These are phyloP conservation scores for Pseudodiploospora longispora DNA, from an alignment of 2,329 filamentous ascomycete species.

Conservation along the genomic window DNA sequence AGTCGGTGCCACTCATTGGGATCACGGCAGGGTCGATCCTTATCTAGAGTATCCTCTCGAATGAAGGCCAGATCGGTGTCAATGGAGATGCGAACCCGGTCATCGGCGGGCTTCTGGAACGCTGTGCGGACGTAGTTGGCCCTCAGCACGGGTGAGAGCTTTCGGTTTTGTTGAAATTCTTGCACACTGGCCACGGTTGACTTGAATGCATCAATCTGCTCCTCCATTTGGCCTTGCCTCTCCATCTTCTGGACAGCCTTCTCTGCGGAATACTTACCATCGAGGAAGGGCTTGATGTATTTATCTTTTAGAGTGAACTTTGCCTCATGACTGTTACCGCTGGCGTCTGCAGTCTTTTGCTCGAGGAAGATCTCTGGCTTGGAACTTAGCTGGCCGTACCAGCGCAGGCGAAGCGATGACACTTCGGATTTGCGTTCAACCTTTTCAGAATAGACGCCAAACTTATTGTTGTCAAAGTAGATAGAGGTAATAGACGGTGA, in stretches of 20 bases:
- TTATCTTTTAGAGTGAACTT: slow-evolving; percentile 88
- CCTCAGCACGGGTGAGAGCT: slow-evolving; percentile 75
- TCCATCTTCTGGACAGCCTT: slow-evolving; percentile 85
- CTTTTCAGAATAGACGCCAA: slow-evolving; percentile 80
- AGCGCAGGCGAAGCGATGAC: slow-evolving; percentile 76
- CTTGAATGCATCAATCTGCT: slow-evolving; percentile 62
- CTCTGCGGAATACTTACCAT: slow-evolving; percentile 84
- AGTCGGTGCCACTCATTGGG: slow-evolving; percentile 82
- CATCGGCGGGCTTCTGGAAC: slow-evolving; percentile 91
- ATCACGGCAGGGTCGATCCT: slow-evolving; percentile 78
- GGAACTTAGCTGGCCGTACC: slow-evolving; percentile 78
- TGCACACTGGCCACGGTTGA: slow-evolving; percentile 70
- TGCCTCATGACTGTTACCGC: slow-evolving; percentile 69
- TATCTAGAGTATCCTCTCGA: slow-evolving; percentile 66
- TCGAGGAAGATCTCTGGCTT: slow-evolving; percentile 79
- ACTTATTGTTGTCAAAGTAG: slow-evolving; percentile 86
- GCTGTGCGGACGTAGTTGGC: slow-evolving; percentile 92
- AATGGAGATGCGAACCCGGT: slow-evolving; percentile 83
- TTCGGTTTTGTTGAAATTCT: slow-evolving; percentile 65
- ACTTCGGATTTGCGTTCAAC: slow-evolving; percentile 68
- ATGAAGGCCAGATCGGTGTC: slow-evolving; percentile 91
- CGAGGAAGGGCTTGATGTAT: slow-evolving; percentile 80
- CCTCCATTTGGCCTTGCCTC: slow-evolving; percentile 58
- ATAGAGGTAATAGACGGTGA: slow-evolving; percentile 92
- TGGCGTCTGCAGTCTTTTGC: slow-evolving; percentile 76